Conservation (phyloP, 805 yeast species). For the Myxozyma melibiosi region DNA sequence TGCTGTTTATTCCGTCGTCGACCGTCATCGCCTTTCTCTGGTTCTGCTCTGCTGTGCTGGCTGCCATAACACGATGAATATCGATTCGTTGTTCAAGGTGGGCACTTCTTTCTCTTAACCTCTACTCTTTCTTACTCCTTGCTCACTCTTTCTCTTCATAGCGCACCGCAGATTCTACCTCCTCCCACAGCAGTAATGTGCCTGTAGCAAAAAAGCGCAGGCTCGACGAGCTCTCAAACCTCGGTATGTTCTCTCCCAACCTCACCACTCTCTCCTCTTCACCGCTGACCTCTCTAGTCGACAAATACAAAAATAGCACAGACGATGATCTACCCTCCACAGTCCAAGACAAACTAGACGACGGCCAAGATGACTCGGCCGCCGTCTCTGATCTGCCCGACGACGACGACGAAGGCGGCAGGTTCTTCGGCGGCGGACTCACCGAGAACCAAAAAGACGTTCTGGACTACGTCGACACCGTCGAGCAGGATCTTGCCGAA, state of each 20-base stretch:
- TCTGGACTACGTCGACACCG: slow-evolving; percentile 30
- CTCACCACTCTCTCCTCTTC: neutral
- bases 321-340: neutral
- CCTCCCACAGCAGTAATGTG: too few species aligned
- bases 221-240: slow-evolving; percentile 15
- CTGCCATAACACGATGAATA: slow-evolving; percentile 16
- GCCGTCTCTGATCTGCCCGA: slow-evolving; percentile 7
- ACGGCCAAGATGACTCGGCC: slow-evolving; percentile 5
- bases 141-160: too few species aligned
- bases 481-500: slow-evolving; percentile 8
- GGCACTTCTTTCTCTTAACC: neutral
- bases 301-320: slow-evolving; percentile 9
- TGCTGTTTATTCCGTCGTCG: too few species aligned
- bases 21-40: too few species aligned
- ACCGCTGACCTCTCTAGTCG: neutral
- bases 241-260: neutral
- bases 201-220: slow-evolving; percentile 20
- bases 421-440: slow-evolving; percentile 35
- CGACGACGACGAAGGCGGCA: slow-evolving; percentile 35
- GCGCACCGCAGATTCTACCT: too few species aligned
- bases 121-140: too few species aligned
- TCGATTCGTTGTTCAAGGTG: slow-evolving; percentile 26
- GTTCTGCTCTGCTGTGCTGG: too few species aligned
- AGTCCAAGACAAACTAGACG: slow-evolving; percentile 14
- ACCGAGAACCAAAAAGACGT: slow-evolving; percentile 29